Base-by-base conservation (phyloP, 2,329 filamentous ascomycete species). In the Penicillium sp. region DNA sequence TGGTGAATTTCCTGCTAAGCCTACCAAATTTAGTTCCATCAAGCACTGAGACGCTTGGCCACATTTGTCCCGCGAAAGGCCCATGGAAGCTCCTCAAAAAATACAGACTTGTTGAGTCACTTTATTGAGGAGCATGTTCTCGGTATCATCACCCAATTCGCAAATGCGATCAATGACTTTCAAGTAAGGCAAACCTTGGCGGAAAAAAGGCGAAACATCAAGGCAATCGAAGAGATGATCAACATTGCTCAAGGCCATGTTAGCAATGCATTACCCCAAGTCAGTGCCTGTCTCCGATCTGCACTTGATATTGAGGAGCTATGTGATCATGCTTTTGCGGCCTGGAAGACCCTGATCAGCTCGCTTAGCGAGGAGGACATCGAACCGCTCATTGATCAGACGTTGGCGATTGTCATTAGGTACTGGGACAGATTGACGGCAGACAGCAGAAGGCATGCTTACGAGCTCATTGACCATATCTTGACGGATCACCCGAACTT, bases 181-280 rank as follows among this genome's bases (percentile, higher is more conserved):
- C 74, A 75, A 33, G 72, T 77, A 18, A 77, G 79, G 50, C 80
- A 81, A 48, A 80, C 71, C 56, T 75, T 72, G 60, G 79, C 66
- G 62, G 90, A 96, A 65, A 89, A 90, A 61, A 82, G 81, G 48
- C 81, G 87, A 50, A 90, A 86, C 59, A 82, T 98, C 7, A 81
- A 82, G 55, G 91, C 89, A 4, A 86, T 98, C 65, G 87, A 89
- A 58, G 89, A 95, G 65, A 88, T 98, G 81, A 86, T 96, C 43
- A 82, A 77, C 46, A 76, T 95, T 42, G 87, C 88, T 39, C 86
- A 83, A 60, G 78, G 78, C 2, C 84, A 88, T 62, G 82, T 91
- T 28, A 85, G 83, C 53, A 83, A 86, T 59, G 93, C 89, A 43
- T 77, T 95, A 35, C 92, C 93, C 20, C 92, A 96, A 75, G 88